Evolutionary conservation across 495 filamentous ascomycete genomes (phyloP).

Genomic region (Podospora conica): DNA sequence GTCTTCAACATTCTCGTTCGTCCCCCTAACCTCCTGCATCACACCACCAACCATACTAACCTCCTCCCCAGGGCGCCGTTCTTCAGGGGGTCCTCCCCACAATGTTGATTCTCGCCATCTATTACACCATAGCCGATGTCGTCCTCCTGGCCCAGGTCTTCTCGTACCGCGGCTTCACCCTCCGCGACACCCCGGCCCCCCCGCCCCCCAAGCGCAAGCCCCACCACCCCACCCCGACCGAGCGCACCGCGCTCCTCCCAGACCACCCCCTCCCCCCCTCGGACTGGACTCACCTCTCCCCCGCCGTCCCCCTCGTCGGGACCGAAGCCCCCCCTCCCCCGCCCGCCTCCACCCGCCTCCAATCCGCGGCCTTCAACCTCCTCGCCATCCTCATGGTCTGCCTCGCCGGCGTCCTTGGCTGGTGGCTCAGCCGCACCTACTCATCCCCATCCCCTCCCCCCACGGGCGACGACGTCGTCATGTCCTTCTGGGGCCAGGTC

Average conservation of each 20-base stretch:
- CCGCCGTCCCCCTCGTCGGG: conserved; percentile 63
- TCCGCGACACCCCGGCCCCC: conserved; percentile 47
- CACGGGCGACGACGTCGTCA: conserved; percentile 34
- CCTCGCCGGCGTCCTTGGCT: conserved; percentile 73
- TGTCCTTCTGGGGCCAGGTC: conserved; percentile 73
- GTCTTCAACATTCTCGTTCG: conserved; percentile 79
- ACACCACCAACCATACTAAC: not conserved
- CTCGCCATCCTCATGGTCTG: conserved; percentile 72
- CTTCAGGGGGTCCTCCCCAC: conserved; percentile 93
- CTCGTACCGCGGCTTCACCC: conserved; percentile 82
- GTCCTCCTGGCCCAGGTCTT: conserved; percentile 84
- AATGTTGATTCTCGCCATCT: conserved; percentile 90
- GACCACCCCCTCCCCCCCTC: conserved; percentile 22
- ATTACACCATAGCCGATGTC: conserved; percentile 91
- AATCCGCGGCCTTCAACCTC: conserved; percentile 63
- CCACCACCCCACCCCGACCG: conserved; percentile 21
- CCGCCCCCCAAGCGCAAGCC: conserved; percentile 20
- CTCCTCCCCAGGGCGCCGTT: conserved; percentile 54
- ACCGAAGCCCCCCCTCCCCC: conserved; percentile 21
- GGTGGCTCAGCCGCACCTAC: conserved; percentile 60
- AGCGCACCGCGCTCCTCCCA: conserved; percentile 38
- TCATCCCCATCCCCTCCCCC: conserved; percentile 4
- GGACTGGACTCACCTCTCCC: conserved; percentile 60
- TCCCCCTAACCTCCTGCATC: not conserved
- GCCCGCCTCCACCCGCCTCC: conserved; percentile 41